Evolutionary conservation across 192 early-diverging fungal species (phyloP).

Genomic region (Diversispora epigaea): DNA sequence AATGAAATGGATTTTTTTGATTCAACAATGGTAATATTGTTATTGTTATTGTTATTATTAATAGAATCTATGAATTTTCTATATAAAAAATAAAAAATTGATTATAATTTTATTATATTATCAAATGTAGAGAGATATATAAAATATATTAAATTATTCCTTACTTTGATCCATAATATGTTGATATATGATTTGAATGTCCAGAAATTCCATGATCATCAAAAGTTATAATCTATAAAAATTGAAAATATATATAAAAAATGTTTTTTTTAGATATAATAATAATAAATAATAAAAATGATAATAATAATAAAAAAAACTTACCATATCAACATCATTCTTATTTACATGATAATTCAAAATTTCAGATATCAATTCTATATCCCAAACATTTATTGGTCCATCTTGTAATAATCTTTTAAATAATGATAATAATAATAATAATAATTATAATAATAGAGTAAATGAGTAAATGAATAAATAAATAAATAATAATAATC

Average conservation of each 20-base stretch:
- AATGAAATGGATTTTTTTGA: background rate
- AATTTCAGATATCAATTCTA: conserved; percentile 55
- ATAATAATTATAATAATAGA: background rate
- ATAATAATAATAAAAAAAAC: conserved; percentile 17
- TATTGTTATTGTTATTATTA: background rate
- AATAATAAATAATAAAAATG: background rate
- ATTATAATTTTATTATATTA: background rate
- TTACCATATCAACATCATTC: conserved; percentile 63
- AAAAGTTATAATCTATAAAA: conserved; percentile 80
- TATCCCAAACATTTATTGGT: conserved; percentile 63
- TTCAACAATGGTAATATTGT: background rate
- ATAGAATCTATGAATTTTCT: background rate
- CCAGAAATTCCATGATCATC: conserved; percentile 86
- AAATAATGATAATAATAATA: conserved; percentile 23
- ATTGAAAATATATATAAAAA: background rate
- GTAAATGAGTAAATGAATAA: background rate
- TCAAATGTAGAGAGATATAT: background rate
- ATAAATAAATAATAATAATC: background rate
- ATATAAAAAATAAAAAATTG: background rate
- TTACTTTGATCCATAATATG: conserved; percentile 70
- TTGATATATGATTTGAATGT: conserved; percentile 85
- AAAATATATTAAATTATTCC: conserved; percentile 14
- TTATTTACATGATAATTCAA: conserved; percentile 61
- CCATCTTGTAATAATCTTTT: conserved; percentile 60
- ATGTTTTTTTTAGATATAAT: conserved; percentile 15